These are phyloP conservation scores for Naganishia antarctica DNA, from an alignment of 768 basidiomycete genomes.

Conservation along the genomic window DNA sequence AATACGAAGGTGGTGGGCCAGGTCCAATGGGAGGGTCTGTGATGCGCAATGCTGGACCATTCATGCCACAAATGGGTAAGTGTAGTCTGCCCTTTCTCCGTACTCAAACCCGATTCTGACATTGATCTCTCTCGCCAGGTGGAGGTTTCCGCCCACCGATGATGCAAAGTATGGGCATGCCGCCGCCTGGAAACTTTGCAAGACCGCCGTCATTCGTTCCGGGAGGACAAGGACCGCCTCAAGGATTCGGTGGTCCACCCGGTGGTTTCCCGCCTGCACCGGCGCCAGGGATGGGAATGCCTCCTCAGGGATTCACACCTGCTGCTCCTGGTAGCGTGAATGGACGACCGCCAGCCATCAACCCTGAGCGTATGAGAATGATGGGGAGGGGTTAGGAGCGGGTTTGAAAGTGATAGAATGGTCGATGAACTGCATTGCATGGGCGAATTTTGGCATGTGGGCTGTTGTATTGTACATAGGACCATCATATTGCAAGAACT, in stretches of 20 bases:
- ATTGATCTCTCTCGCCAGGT: background rate
- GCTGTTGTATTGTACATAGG: background rate
- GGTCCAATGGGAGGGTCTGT: conserved; percentile 20
- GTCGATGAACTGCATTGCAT: background rate
- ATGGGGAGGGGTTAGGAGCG: conserved; percentile 33
- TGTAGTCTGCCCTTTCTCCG: background rate
- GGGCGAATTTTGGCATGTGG: background rate
- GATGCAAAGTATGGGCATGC: conserved; percentile 19
- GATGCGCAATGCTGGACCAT: conserved; percentile 17
- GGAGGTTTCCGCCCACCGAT: conserved; percentile 18
- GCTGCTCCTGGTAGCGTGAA: conserved; percentile 26
- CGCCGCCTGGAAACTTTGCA: conserved; percentile 13
- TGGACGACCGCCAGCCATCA: conserved; percentile 35
- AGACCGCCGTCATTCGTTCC: conserved; percentile 11
- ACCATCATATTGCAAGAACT: too few relatives aligned
- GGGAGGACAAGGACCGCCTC: conserved; percentile 11
- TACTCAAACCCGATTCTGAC: background rate
- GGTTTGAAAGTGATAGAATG: background rate
- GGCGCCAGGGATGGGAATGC: conserved; percentile 1
- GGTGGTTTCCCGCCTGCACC: conserved; percentile 6
- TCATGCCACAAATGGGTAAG: conserved; percentile 9
- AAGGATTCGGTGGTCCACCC: conserved; percentile 14
- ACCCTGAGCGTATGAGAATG: conserved; percentile 48
- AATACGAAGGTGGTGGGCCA: conserved; percentile 61
- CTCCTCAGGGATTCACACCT: conserved; percentile 21